Base-by-base conservation (phyloP, 257 asterid genomes). In the Paraleonurus japonicus region DNA sequence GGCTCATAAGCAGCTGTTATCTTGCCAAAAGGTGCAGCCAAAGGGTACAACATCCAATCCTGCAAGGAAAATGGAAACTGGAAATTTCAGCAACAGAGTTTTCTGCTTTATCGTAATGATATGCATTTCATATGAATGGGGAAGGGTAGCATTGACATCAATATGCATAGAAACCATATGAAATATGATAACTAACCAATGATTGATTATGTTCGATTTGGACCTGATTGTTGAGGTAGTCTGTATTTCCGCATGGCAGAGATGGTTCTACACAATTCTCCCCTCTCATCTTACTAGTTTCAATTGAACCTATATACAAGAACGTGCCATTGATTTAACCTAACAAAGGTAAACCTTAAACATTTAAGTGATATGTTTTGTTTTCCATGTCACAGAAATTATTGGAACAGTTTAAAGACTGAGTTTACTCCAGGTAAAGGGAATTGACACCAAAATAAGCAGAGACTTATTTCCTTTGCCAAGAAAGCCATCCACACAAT, bases 1-100 rank as follows among this genome's bases (percentile, higher is more conserved):
- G 86, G 86, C 35, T 83, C 89, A 47, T 85, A 85, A 68, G 88
- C 72, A 81, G 88, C 69, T 17, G 83, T 28, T 3, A 79, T 76
- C 76, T 81, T 73, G 28, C 91, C 84, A 64, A 78, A 75, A 45
- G 95, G 71, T 69, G 85, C 91, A 51, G 83, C 50, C 72, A 76
- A 57, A 66, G 86, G 85, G 74, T 78, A 84, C 41, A 89, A 80
- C 13, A 61, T 39, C 81, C 74, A 76, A 73, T 81, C 88, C 96
- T 90, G 85, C 63, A 78, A 83, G 65, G 61, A 50, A 50, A 16
- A 71, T 11, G 16, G 26, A 48, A 67, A 1, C 15, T 15, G 35
- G 41, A 48, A 45, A 27, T 32, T 41, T 70, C 48, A 65, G 65
- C 50, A 69, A 54, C 39, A 17, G 27, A 35, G 35, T 39, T 7